Base-by-base conservation (phyloP, 164 flowering plant genomes). In the Cinnamomum micranthum region DNA sequence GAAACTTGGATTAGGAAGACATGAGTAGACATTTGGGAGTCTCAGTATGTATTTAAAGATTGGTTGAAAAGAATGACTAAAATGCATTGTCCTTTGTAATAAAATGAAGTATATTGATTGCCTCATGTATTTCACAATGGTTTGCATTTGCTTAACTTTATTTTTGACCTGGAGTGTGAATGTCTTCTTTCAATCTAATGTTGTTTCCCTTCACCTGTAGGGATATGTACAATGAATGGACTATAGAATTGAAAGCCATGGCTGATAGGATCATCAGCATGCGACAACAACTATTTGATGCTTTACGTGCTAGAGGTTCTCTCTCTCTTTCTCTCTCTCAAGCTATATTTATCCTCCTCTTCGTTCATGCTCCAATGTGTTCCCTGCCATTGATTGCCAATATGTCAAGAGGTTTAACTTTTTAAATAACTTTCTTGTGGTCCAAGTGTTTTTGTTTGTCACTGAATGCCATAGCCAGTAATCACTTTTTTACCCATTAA, bases 251-350 rank as follows among this genome's bases (percentile, higher is more conserved):
- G 90, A 96, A 96, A 84, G 95, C 89, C 70, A 96, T 96, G 99
- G 97, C 98, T 73, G 99, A 94, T 70, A 91, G 98, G 52, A 96
- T 96, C 47, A 94, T 94, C 74, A 91, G 88, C 84, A 94, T 96
- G 97, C 91, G 98, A 19, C 85, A 85, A 73, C 80, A 86, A 71
- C 90, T 96, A 4, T 96, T 84, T 82, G 97, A 91, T 75, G 95
- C 98, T 71, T 76, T 96, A 72, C 82, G 80, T 28, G 85, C 88
- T 70, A 88, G 87, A 85, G 98, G 99, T 96, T 20, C 27, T 70
- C 47, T 31, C n/a, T 67, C 41, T 66, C 17, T 66, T 10, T 15
- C 31, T 66, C 33, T 14, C 28, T 64, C 66, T 64, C 25, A 20
- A 11, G 14, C 66, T 64, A 11, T 64, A 13, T 64, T 23, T 64